These are phyloP conservation scores for Rhynchospora breviuscula DNA, from an alignment of 176 grass and related monocot genomes.

Conservation along the genomic window DNA sequence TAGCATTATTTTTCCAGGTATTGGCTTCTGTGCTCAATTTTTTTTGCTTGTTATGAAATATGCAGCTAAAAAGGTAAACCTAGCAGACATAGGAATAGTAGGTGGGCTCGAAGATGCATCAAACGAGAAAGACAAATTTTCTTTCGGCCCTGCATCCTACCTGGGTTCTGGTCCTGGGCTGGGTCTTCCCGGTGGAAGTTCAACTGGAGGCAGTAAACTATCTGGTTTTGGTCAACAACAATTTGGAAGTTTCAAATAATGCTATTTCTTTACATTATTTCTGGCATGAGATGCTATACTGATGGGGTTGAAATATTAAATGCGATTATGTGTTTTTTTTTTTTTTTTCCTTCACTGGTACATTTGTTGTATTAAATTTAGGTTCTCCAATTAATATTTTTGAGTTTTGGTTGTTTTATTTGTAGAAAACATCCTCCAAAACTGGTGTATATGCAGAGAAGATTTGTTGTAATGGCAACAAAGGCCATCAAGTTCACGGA, in stretches of 20 bases:
- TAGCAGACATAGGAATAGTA: slow-evolving; percentile 79
- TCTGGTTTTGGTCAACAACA: slow-evolving; percentile 68
- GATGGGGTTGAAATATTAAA: slow-evolving; percentile 1
- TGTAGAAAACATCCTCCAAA: background rate
- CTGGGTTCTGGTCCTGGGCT: slow-evolving; percentile 41
- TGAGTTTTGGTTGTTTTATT: slow-evolving; percentile 9
- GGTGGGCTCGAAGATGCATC: slow-evolving; percentile 64
- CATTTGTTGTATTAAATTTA: background rate
- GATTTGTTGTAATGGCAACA: slow-evolving; percentile 2
- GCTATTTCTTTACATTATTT: slow-evolving; percentile 6
- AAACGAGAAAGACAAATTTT: slow-evolving; percentile 49
- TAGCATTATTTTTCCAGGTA: background rate
- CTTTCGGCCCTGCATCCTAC: slow-evolving; percentile 32
- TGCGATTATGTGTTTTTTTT: slow-evolving; percentile 22
- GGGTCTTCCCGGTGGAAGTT: slow-evolving; percentile 45
- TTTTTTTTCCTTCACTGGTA: background rate
- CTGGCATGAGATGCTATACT: slow-evolving; percentile 9
- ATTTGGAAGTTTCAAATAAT: slow-evolving; percentile 67
- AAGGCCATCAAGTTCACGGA: background rate
- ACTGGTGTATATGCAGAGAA: slow-evolving; percentile 4
- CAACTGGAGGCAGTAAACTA: slow-evolving; percentile 43
- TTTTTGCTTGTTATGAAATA: slow-evolving; percentile 10
- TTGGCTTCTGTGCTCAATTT: background rate
- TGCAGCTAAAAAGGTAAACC: slow-evolving; percentile 96
- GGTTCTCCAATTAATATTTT: background rate